Evolutionary conservation across 2,329 filamentous ascomycete genomes (phyloP).

Genomic region (Emericellopsis atlantica): DNA sequence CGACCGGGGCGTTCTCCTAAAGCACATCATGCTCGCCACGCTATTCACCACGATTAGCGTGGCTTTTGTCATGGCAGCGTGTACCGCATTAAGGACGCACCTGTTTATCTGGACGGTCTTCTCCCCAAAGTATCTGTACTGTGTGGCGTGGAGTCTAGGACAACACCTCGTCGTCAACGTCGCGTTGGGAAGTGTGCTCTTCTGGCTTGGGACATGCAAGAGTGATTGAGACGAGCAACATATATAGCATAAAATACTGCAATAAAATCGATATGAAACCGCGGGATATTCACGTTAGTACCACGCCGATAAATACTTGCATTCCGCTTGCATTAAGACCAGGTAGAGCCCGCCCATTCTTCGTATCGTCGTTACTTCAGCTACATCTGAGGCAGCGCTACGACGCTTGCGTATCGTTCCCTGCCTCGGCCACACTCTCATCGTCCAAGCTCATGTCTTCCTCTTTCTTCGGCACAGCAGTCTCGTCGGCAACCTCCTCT

Average conservation of each 20-base stretch:
- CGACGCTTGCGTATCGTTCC: not conserved
- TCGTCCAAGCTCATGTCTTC: conserved; percentile 16
- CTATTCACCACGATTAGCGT: conserved; percentile 55
- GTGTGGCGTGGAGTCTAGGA: conserved; percentile 73
- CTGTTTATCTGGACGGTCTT: conserved; percentile 99
- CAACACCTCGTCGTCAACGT: conserved; percentile 71
- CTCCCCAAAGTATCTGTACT: conserved; percentile 90
- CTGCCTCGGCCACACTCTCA: not conserved
- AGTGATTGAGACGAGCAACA: not conserved
- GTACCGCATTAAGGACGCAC: conserved; percentile 72
- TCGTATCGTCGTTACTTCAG: too few species aligned
- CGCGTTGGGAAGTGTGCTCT: conserved; percentile 44
- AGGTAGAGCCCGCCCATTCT: too few species aligned
- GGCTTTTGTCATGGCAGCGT: conserved; percentile 75
- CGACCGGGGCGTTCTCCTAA: conserved; percentile 19
- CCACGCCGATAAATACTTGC: too few species aligned
- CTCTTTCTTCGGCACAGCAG: conserved; percentile 19
- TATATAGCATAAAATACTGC: not conserved
- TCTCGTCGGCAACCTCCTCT: conserved; percentile 20
- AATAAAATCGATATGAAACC: conserved; percentile 2
- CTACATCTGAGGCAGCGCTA: not conserved
- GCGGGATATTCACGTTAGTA: too few species aligned
- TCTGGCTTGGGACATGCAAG: conserved; percentile 30
- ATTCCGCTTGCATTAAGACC: too few species aligned
- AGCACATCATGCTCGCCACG: conserved; percentile 54